Percentiles rank a stretch among this genome's conserved stretches.
phyloP scores from a whole-genome alignment of 768 basidiomycete genomes.

The Dioszegia hungarica region DNA sequence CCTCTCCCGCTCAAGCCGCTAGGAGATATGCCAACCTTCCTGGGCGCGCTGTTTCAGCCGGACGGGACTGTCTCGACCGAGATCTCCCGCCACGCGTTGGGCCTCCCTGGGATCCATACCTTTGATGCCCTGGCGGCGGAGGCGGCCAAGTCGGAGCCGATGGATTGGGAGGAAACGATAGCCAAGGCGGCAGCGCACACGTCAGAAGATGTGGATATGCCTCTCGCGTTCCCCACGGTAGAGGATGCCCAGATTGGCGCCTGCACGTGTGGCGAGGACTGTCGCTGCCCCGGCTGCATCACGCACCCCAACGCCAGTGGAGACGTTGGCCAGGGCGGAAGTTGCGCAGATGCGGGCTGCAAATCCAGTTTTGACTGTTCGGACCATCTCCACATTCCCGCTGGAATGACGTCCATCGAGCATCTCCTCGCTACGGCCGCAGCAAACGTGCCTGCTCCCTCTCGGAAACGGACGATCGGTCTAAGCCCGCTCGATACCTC shows the following conservation, averaged over 20 bases:
- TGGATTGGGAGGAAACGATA: conserved; percentile 16
- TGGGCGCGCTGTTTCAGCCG: conserved; percentile 32
- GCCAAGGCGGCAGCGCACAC: background rate
- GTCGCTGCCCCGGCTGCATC: conserved; percentile 47
- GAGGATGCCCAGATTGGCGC: conserved; percentile 40
- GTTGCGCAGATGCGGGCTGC: conserved; percentile 9
- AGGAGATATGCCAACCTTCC: conserved; percentile 32
- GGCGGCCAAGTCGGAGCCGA: conserved; percentile 23
- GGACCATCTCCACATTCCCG: conserved; percentile 34
- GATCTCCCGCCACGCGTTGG: conserved; percentile 32
- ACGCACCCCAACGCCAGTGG: conserved; percentile 29
- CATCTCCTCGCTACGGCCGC: conserved; percentile 39
- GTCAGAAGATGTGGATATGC: conserved; percentile 21
- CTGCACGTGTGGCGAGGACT: conserved; percentile 48
- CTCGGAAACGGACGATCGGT: background rate
- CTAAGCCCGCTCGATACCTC: conserved; percentile 35
- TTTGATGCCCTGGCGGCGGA: conserved; percentile 33
- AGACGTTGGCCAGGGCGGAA: background rate
- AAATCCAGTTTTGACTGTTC: conserved; percentile 39
- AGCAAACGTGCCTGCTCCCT: conserved; percentile 34
- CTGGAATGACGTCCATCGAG: conserved; percentile 38
- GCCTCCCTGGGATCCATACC: conserved; percentile 35
- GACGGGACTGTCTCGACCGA: conserved; percentile 25
- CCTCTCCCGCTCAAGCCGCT: conserved; percentile 25
- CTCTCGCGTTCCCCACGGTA: conserved; percentile 31